A percentile compares a stretch with the other conserved stretches of the same genome.
These are phyloP conservation scores for Scedosporium boydii DNA, from an alignment of 2,329 filamentous ascomycete genomes.

Conservation along the genomic window DNA sequence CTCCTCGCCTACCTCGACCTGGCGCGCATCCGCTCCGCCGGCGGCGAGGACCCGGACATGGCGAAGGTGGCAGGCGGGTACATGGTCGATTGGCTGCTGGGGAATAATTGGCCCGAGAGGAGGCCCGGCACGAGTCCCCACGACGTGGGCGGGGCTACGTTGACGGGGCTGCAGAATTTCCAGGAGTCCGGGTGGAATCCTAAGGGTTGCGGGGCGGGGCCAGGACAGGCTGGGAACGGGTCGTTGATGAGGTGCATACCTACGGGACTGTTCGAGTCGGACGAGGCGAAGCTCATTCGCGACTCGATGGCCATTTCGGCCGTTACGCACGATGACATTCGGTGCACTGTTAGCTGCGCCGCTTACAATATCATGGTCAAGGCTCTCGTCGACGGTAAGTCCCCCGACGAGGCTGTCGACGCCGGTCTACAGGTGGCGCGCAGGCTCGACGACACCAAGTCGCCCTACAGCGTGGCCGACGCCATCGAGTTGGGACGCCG, in stretches of 20 bases:
- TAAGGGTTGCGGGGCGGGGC: constrained; percentile 24
- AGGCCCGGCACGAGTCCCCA: constrained; percentile 18
- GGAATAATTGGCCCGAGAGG: constrained; percentile 30
- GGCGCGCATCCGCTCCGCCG: background rate
- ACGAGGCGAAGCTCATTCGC: constrained; percentile 15
- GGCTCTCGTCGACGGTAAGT: constrained; percentile 18
- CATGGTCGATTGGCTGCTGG: constrained; percentile 31
- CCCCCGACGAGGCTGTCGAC: constrained; percentile 17
- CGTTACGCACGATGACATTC: constrained; percentile 27
- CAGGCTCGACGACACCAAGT: constrained; percentile 13
- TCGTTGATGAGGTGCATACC: constrained; percentile 38
- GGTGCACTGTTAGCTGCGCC: constrained; percentile 26
- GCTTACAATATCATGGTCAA: constrained; percentile 29
- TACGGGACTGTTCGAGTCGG: constrained; percentile 28
- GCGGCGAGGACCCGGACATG: constrained; percentile 16
- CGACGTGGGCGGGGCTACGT: constrained; percentile 32
- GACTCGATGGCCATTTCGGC: constrained; percentile 27
- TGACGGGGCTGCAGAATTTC: constrained; percentile 21
- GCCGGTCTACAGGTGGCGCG: constrained; percentile 15
- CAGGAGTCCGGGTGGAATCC: constrained; percentile 16
- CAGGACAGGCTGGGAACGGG: constrained; percentile 31
- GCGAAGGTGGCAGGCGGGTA: constrained; percentile 24
- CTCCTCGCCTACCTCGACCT: constrained; percentile 30
- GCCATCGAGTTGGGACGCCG: constrained; percentile 19
- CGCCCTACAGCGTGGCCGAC: constrained; percentile 2